phyloP scores from a whole-genome alignment of 108 stramenopile genomes.

The Aurantiochytrium sp. region DNA sequence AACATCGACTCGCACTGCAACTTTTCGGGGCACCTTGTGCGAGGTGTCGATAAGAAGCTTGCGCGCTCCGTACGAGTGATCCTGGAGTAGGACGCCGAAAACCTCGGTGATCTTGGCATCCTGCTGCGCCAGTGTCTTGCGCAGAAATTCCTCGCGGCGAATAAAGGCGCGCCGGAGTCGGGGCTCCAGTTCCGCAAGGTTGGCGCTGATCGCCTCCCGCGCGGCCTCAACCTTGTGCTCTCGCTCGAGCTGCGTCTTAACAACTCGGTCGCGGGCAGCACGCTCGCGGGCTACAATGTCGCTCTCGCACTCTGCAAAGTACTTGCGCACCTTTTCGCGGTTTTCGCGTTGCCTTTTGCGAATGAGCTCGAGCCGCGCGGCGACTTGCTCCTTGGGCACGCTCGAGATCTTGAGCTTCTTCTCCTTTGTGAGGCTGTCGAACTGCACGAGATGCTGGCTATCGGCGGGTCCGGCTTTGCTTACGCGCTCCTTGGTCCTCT shows the following conservation, averaged over 20 bases:
- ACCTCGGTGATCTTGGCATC: background rate
- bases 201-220: background rate
- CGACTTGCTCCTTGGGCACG: conserved; percentile 10
- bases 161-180: background rate
- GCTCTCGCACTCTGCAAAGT: background rate
- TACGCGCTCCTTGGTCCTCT: background rate
- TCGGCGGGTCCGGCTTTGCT: background rate
- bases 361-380: background rate
- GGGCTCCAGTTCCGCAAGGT: background rate
- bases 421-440: background rate
- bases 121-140: background rate
- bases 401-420: background rate
- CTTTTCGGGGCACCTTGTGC: background rate
- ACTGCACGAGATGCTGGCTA: background rate
- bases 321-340: background rate
- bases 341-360: background rate
- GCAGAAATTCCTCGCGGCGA: background rate
- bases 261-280: background rate
- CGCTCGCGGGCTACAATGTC: background rate
- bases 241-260: background rate
- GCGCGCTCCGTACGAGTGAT: background rate
- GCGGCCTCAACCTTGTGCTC: conserved; percentile 9
- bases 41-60: conserved; percentile 20
- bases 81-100: background rate
- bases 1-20: background rate